Percentiles rank a stretch among this genome's conserved stretches.
Conservation (phyloP, 2,329 filamentous ascomycete genomes). For the Penicillium sp. region DNA sequence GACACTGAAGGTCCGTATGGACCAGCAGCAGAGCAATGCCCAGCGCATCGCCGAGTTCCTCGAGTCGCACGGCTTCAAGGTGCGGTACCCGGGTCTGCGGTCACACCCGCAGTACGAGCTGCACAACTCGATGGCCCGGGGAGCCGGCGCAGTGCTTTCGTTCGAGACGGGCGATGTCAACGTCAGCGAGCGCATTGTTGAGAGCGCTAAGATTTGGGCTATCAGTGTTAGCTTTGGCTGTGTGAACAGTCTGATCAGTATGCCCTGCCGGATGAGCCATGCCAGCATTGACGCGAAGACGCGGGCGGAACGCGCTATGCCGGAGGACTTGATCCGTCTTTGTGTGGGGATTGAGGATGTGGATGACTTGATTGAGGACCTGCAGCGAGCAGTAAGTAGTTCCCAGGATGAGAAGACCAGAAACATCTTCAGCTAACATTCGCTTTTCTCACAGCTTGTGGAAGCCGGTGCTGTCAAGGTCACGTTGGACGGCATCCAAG, state of each 20-base stretch:
- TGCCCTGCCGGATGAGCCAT: constrained; percentile 99
- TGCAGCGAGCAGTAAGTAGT: constrained; percentile 81
- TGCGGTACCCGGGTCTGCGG: constrained; percentile 90
- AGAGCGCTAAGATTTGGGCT: constrained; percentile 86
- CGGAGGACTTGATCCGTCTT: constrained; percentile 92
- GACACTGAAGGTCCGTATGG: constrained; percentile 96
- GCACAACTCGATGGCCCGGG: constrained; percentile 93
- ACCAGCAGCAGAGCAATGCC: constrained; percentile 94
- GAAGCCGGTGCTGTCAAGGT: constrained; percentile 92
- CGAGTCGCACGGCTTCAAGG: constrained; percentile 86
- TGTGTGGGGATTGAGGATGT: constrained; percentile 96
- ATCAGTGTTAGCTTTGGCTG: constrained; percentile 98
- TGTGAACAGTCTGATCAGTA: constrained; percentile 97
- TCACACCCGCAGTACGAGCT: constrained; percentile 96
- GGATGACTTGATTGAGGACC: constrained; percentile 88
- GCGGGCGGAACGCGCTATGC: constrained; percentile 82
- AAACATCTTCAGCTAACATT: constrained; percentile 10
- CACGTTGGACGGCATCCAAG: constrained; percentile 78
- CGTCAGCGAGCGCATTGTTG: constrained; percentile 89
- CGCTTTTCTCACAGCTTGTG: constrained; percentile 64
- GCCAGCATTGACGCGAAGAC: constrained; percentile 97
- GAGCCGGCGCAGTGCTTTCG: constrained; percentile 88
- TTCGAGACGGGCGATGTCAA: constrained; percentile 90
- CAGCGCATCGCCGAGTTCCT: constrained; percentile 90
- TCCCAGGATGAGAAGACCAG: neutral